Evolutionary conservation across 305 asterid species (phyloP).

Genomic region (Caryopteris hybrid): DNA sequence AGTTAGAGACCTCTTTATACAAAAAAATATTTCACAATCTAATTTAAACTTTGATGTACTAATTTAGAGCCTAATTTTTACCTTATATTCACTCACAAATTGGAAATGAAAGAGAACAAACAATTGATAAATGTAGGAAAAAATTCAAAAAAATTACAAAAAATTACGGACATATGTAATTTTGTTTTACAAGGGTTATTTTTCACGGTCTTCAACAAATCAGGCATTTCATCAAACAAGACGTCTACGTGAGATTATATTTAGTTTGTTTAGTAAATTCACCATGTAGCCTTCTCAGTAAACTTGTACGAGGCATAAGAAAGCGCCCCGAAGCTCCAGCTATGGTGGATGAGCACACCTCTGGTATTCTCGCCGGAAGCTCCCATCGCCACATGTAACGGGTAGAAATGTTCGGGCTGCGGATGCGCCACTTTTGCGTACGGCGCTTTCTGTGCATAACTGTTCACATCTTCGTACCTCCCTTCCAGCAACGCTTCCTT

Average conservation of each 20-base stretch:
- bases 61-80: no score
- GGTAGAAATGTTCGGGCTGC: conserved; percentile 69
- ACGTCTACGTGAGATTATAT: not conserved
- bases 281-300: conserved; percentile 1
- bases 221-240: not conserved
- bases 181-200: no score
- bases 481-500: conserved; percentile 54
- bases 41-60: no score
- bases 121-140: no score
- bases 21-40: no score
- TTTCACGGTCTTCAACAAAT: not conserved
- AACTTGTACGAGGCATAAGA: conserved; percentile 74
- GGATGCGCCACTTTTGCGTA: conserved; percentile 63
- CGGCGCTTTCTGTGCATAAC: conserved; percentile 61
- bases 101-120: no score
- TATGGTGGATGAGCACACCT: conserved; percentile 65
- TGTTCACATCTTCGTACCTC: conserved; percentile 63
- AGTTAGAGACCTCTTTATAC: no score
- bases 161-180: no score
- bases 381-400: conserved; percentile 80
- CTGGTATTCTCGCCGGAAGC: conserved; percentile 62
- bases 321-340: conserved; percentile 61
- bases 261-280: not conserved
- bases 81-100: no score
- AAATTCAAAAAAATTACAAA: no score